Percentiles rank a stretch among this genome's conserved stretches.
Evolutionary conservation across 441 rosid species (phyloP).

Genomic region (Flueggea neowawraea): DNA sequence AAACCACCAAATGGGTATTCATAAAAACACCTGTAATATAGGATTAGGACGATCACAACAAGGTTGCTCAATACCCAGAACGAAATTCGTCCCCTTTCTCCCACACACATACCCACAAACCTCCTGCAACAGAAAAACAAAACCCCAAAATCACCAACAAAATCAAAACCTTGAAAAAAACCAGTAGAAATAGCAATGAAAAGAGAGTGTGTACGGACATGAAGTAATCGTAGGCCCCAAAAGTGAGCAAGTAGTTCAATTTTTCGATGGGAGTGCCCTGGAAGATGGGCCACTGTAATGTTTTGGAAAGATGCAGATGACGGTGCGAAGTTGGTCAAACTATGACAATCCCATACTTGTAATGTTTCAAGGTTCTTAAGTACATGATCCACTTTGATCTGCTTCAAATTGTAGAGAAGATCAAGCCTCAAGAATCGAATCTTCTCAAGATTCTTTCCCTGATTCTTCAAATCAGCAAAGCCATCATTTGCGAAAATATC

Average conservation of each 20-base stretch:
- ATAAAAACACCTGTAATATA: slow-evolving; percentile 49
- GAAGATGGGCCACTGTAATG: slow-evolving; percentile 97
- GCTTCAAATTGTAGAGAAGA: neutral
- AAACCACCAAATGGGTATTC: neutral
- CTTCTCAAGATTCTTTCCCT: neutral
- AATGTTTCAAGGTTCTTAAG: slow-evolving; percentile 3
- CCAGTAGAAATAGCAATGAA: neutral
- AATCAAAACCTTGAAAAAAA: neutral
- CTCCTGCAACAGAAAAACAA: slow-evolving; percentile 31
- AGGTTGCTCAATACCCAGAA: slow-evolving; percentile 53
- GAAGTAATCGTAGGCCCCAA: slow-evolving; percentile 79
- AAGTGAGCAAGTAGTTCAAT: slow-evolving; percentile 78
- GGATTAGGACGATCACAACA: slow-evolving; percentile 94
- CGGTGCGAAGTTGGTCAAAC: slow-evolving; percentile 9
- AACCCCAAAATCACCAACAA: slow-evolving; percentile 5
- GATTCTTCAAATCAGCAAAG: neutral
- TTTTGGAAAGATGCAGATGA: slow-evolving; percentile 5
- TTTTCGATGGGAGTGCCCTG: slow-evolving; percentile 72
- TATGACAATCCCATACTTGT: neutral
- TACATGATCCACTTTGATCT: neutral
- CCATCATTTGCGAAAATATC: slow-evolving; percentile 9
- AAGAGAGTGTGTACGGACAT: slow-evolving; percentile 30
- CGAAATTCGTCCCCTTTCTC: slow-evolving; percentile 42
- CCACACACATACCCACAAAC: slow-evolving; percentile 60
- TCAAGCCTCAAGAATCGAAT: neutral